phyloP scores from a whole-genome alignment of 1,284 basidiomycete species.

The Trichosporon sp. region DNA sequence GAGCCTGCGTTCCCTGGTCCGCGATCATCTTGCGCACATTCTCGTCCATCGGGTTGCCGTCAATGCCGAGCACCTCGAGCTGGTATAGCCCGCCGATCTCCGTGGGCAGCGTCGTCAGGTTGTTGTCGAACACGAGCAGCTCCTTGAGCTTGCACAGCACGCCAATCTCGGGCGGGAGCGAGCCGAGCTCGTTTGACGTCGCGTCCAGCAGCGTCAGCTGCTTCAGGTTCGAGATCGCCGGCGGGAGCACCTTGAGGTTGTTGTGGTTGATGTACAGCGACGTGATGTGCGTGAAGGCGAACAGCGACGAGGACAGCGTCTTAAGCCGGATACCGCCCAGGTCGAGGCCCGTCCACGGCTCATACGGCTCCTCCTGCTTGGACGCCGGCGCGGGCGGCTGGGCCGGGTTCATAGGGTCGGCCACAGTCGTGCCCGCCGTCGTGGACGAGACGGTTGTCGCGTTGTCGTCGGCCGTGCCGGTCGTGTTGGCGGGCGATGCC shows the following conservation, averaged over 20 bases:
- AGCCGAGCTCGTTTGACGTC: constrained; percentile 76
- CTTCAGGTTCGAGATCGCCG: constrained; percentile 75
- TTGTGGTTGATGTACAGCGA: constrained; percentile 98
- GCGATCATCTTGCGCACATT: constrained; percentile 74
- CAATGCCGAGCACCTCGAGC: constrained; percentile 86
- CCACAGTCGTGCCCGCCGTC: constrained; percentile 13
- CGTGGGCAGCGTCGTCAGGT: constrained; percentile 71
- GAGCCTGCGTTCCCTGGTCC: constrained; percentile 82
- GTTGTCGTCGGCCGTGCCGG: constrained; percentile 10
- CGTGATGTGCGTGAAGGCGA: constrained; percentile 87
- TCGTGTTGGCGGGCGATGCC: background rate
- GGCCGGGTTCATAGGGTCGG: constrained; percentile 35
- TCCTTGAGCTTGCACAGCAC: constrained; percentile 87
- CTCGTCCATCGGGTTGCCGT: constrained; percentile 88
- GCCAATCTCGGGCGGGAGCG: constrained; percentile 81
- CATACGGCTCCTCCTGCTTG: constrained; percentile 36
- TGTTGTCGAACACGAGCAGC: constrained; percentile 93
- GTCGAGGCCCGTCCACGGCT: constrained; percentile 82
- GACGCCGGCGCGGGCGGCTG: constrained; percentile 29
- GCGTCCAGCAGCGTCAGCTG: constrained; percentile 88
- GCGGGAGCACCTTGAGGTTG: constrained; percentile 69
- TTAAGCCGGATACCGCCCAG: constrained; percentile 94
- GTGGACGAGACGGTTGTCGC: constrained; percentile 3
- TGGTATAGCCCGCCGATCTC: constrained; percentile 90
- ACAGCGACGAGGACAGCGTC: constrained; percentile 76